Conservation (phyloP, 78 protist species). For the Corallochytrium limacisporum region DNA sequence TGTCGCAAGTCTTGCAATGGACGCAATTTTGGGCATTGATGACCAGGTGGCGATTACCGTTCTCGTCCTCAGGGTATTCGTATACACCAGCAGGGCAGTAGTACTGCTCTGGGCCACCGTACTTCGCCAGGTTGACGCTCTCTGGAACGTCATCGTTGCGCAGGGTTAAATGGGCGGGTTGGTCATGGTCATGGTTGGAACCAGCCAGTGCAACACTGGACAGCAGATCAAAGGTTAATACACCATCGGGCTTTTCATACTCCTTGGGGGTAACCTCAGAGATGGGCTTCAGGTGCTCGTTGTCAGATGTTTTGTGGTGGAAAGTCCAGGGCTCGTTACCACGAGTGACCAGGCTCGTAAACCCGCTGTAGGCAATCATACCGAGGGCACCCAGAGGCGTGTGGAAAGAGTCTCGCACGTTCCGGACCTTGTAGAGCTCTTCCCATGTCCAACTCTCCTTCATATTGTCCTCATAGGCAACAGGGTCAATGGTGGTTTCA, state of each 20-base stretch:
- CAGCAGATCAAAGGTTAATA: constrained; percentile 75
- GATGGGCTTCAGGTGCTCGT: constrained; percentile 46
- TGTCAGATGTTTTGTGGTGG: constrained; percentile 29
- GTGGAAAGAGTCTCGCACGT: constrained; percentile 63
- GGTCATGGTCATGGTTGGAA: constrained; percentile 86
- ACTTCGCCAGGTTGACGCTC: constrained; percentile 40
- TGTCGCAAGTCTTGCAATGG: constrained; percentile 96
- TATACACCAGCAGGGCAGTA: constrained; percentile 97
- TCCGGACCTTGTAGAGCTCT: constrained; percentile 77
- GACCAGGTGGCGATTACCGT: constrained; percentile 33
- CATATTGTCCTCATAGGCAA: constrained; percentile 34
- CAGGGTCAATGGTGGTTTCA: neutral
- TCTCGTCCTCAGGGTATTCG: constrained; percentile 50
- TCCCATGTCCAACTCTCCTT: constrained; percentile 64
- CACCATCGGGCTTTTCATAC: constrained; percentile 91
- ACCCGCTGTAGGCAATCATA: constrained; percentile 47
- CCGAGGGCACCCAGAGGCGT: constrained; percentile 44
- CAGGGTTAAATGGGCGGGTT: constrained; percentile 69
- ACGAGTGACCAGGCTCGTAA: constrained; percentile 20
- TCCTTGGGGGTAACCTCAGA: constrained; percentile 54
- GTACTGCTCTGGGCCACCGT: constrained; percentile 70
- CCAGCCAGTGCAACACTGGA: constrained; percentile 68
- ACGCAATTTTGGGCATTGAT: constrained; percentile 94
- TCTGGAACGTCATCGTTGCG: constrained; percentile 20
- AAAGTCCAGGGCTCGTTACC: constrained; percentile 78